Percentiles rank a stretch among this genome's conserved stretches.
phyloP scores from a whole-genome alignment of 2,329 filamentous ascomycete species.

The Ramichloridium luteum region DNA sequence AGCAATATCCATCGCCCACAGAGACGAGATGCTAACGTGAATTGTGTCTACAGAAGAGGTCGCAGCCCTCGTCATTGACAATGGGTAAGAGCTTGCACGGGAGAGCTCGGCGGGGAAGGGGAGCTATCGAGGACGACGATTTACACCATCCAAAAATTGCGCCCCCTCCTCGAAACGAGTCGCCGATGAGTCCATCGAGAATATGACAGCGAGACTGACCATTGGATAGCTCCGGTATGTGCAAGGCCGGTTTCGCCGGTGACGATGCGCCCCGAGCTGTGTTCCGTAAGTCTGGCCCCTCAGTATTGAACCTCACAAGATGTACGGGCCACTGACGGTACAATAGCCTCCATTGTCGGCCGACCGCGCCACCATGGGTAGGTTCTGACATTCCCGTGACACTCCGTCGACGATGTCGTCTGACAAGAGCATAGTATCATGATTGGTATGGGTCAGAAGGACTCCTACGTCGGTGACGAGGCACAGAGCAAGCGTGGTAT shows the following conservation, averaged over 20 bases:
- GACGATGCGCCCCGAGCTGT: constrained; percentile 99
- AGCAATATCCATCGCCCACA: constrained; percentile 8
- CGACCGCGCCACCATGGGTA: constrained; percentile 99
- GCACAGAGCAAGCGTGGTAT: constrained; percentile 99
- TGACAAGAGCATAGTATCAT: constrained; percentile 67
- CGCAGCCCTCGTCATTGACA: constrained; percentile 99
- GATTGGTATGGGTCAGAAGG: constrained; percentile 99
- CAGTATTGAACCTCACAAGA: constrained; percentile 15
- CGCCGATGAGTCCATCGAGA: too few relatives aligned
- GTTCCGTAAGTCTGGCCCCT: constrained; percentile 73
- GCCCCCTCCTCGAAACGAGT: too few relatives aligned
- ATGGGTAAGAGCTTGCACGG: constrained; percentile 83
- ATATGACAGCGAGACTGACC: constrained; percentile 24
- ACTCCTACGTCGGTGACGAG: constrained; percentile 99
- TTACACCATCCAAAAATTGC: too few relatives aligned
- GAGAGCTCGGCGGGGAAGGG: too few relatives aligned
- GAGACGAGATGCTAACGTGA: constrained; percentile 14
- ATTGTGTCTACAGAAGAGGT: constrained; percentile 70
- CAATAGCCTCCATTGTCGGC: constrained; percentile 91
- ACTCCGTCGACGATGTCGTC: constrained; percentile 19
- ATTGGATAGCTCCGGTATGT: constrained; percentile 99
- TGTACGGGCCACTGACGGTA: constrained; percentile 16
- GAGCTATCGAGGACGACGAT: too few relatives aligned
- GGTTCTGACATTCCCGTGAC: constrained; percentile 22
- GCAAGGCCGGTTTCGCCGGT: constrained; percentile 99